Percentiles rank a stretch among this genome's conserved stretches.
Evolutionary conservation across 306 rosid species (phyloP).

Genomic region (Vigna mungo): DNA sequence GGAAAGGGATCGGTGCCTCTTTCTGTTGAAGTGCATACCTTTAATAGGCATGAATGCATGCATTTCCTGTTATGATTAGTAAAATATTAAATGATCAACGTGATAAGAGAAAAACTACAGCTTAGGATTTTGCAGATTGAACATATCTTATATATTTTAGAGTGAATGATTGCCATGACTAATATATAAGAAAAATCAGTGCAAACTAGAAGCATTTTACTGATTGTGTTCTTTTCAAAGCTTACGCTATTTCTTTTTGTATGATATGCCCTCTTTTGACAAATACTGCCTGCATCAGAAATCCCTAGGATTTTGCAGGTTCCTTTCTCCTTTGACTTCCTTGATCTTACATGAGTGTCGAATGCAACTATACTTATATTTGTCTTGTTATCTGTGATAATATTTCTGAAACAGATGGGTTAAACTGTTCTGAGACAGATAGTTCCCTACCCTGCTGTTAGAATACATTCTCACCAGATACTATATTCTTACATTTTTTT

Average conservation of each 20-base stretch:
- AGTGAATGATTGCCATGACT: background rate
- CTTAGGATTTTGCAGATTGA: constrained; percentile 4
- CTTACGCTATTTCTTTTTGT: background rate
- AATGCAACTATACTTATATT: background rate
- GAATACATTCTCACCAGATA: background rate
- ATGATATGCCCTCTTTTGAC: background rate
- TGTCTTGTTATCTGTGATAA: constrained; percentile 13
- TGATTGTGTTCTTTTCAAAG: background rate
- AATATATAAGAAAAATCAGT: background rate
- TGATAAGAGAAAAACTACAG: background rate
- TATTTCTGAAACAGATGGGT: constrained; percentile 19
- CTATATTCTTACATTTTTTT: constrained; percentile 20
- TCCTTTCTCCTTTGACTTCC: constrained; percentile 17
- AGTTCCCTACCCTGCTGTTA: constrained; percentile 16
- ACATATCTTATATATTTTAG: background rate
- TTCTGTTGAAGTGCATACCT: background rate
- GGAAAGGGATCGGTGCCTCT: background rate
- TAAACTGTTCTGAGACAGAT: constrained; percentile 13
- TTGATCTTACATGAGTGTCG: constrained; percentile 1
- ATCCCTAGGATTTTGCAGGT: background rate
- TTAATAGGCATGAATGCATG: background rate
- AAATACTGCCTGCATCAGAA: background rate
- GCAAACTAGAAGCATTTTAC: background rate
- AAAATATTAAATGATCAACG: constrained; percentile 3
- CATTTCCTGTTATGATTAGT: background rate